Percentiles rank a stretch among this genome's conserved stretches.
Conservation (phyloP, 2,329 filamentous ascomycete genomes). For the Penicillium sp. region DNA sequence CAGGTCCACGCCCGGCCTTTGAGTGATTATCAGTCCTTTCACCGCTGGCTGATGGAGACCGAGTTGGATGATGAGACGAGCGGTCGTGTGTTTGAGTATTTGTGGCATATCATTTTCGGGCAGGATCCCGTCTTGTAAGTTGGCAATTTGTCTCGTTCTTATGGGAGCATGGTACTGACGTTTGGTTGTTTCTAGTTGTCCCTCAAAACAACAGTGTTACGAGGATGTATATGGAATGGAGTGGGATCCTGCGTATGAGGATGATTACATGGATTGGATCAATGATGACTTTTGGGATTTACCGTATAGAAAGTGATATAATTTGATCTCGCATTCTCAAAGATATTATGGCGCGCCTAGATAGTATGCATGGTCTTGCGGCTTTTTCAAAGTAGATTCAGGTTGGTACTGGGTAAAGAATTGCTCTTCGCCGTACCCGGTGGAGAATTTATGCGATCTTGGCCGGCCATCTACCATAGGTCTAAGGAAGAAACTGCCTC, state of each 20-base stretch:
- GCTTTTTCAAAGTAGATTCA: neutral
- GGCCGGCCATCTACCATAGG: neutral
- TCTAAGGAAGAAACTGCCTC: neutral
- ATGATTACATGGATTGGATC: constrained; percentile 1
- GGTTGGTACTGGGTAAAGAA: neutral
- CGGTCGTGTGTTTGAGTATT: constrained; percentile 67
- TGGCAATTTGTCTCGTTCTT: neutral
- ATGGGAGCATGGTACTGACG: constrained; percentile 13
- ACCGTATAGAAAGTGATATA: constrained; percentile 7
- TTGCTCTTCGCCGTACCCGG: neutral
- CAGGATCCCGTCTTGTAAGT: constrained; percentile 49
- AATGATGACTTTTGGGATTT: constrained; percentile 10
- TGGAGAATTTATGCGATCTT: neutral
- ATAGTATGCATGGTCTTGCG: neutral
- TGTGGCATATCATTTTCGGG: constrained; percentile 66
- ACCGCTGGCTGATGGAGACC: constrained; percentile 64
- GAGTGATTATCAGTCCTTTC: constrained; percentile 61
- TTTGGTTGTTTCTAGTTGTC: constrained; percentile 31
- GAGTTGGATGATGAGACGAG: constrained; percentile 60
- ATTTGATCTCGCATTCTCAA: neutral
- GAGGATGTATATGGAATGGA: constrained; percentile 36
- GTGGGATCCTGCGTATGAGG: constrained; percentile 15
- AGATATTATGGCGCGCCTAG: neutral
- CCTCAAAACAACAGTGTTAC: constrained; percentile 35
- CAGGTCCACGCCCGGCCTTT: constrained; percentile 56